Percentiles rank a stretch among this genome's conserved stretches.
Evolutionary conservation across 768 basidiomycete genomes (phyloP).

Genomic region (Jaapia argillacea): DNA sequence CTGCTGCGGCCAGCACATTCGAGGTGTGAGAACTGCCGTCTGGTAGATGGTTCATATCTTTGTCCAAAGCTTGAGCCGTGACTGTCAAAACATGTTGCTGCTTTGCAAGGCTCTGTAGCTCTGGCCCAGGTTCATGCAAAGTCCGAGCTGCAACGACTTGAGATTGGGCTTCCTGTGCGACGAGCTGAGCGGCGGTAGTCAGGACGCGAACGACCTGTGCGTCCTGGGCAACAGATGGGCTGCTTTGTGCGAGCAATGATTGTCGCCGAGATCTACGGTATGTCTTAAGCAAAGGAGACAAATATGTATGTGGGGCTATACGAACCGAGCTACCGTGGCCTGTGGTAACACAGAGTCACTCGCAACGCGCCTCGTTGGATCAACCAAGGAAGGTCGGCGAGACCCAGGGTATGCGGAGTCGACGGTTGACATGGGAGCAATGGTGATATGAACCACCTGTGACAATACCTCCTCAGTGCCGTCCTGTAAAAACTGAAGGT

Average conservation of each 20-base stretch:
- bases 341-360: conserved; percentile 29
- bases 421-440: conserved; percentile 54
- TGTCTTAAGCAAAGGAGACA: background rate
- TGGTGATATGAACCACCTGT: conserved; percentile 59
- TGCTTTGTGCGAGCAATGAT: background rate
- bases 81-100: conserved; percentile 72
- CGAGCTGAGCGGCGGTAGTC: conserved; percentile 67
- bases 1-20: conserved; percentile 60
- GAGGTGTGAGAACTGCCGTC: conserved; percentile 34
- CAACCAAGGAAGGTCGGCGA: conserved; percentile 37
- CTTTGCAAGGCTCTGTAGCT: conserved; percentile 63
- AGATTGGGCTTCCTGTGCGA: conserved; percentile 63
- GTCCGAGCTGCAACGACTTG: conserved; percentile 46
- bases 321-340: conserved; percentile 19
- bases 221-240: conserved; percentile 35
- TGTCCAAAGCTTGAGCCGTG: conserved; percentile 68
- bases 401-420: conserved; percentile 33
- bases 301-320: conserved; percentile 1
- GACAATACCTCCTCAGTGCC: conserved; percentile 61
- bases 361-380: conserved; percentile 31
- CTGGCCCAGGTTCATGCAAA: conserved; percentile 31
- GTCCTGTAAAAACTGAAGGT: conserved; percentile 64
- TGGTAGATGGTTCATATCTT: conserved; percentile 46
- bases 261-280: conserved; percentile 1
- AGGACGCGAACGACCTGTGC: conserved; percentile 72